These are phyloP conservation scores for Alternaria panax DNA, from an alignment of 2,329 filamentous ascomycete species.

Conservation along the genomic window DNA sequence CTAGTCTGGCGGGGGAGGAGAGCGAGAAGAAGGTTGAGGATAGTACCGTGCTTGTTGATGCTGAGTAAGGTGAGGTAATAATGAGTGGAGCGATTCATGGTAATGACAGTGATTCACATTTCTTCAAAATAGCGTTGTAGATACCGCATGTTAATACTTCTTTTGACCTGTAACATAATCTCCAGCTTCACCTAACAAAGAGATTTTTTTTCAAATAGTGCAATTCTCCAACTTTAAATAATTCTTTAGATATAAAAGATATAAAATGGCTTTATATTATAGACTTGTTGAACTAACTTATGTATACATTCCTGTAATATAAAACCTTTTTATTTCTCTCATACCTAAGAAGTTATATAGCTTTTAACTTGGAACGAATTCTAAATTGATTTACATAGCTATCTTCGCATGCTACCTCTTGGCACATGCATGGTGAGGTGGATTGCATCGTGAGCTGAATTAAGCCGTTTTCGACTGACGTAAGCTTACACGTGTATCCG, in stretches of 20 bases:
- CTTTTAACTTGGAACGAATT: too few species aligned
- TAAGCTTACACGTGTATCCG: not conserved
- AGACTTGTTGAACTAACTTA: too few species aligned
- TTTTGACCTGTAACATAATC: not conserved
- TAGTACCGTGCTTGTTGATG: constrained; percentile 37
- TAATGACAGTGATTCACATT: not conserved
- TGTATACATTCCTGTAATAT: too few species aligned
- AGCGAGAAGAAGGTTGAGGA: constrained; percentile 32
- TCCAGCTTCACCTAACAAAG: not conserved
- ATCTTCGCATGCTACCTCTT: too few species aligned
- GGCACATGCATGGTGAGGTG: too few species aligned
- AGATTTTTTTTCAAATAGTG: too few species aligned
- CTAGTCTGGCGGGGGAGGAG: constrained; percentile 33
- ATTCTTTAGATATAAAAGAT: too few species aligned
- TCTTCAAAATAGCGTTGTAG: not conserved
- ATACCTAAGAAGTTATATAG: too few species aligned
- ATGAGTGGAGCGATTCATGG: not conserved
- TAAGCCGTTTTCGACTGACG: not conserved
- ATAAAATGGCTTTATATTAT: too few species aligned
- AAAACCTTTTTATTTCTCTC: too few species aligned
- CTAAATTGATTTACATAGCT: too few species aligned
- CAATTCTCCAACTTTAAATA: too few species aligned
- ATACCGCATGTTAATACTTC: not conserved
- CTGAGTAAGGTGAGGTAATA: constrained; percentile 6
- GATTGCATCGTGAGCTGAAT: not conserved